Conservation (phyloP, 305 asterid genomes). For the Withania somnifera region DNA sequence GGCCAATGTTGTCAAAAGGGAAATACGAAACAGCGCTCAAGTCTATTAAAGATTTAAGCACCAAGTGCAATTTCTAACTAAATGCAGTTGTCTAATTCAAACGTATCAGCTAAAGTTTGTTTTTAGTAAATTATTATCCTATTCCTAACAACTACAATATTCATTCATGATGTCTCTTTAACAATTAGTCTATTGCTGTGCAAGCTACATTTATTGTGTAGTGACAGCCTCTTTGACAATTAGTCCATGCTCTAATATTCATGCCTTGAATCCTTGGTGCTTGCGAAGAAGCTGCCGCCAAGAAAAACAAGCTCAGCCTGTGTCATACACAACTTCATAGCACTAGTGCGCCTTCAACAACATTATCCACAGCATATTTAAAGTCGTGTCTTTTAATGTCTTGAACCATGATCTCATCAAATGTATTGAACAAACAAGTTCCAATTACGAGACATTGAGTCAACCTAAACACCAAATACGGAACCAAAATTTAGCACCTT, state of each 20-base stretch:
- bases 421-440: neutral
- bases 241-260: neutral
- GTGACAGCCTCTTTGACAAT: neutral
- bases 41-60: neutral
- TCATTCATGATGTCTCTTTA: neutral
- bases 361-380: neutral
- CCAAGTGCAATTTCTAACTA: neutral
- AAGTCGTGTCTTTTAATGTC: neutral
- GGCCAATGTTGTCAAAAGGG: neutral
- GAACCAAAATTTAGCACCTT: neutral
- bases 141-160: neutral
- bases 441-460: neutral
- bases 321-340: neutral
- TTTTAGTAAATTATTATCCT: neutral
- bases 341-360: neutral
- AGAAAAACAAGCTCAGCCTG: neutral
- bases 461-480: neutral
- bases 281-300: neutral
- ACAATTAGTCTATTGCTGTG: neutral
- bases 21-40: neutral
- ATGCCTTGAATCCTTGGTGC: neutral
- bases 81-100: neutral
- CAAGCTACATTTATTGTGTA: neutral
- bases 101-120: neutral
- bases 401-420: neutral